Evolutionary conservation across 208 protist species (phyloP).

Genomic region (Trypanosoma lewisi): DNA sequence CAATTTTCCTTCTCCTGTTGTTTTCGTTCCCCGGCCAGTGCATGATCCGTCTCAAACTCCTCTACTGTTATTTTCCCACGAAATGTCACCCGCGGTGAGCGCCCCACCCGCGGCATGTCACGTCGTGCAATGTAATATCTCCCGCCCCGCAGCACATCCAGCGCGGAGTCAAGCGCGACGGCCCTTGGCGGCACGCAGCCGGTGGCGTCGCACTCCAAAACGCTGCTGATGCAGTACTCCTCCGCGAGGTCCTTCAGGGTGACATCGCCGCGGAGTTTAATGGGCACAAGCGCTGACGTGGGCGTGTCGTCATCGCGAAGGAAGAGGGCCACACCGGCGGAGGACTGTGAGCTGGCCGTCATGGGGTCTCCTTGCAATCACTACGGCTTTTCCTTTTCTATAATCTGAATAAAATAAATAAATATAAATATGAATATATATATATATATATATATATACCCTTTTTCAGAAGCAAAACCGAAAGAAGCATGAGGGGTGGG

Average conservation of each 20-base stretch:
- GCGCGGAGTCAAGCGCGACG: conserved; percentile 81
- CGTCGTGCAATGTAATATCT: conserved; percentile 78
- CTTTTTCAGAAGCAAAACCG: too few species aligned
- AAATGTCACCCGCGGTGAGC: conserved; percentile 66
- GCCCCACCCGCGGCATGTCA: conserved; percentile 33
- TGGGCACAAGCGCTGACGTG: conserved; percentile 33
- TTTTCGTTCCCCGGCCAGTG: conserved; percentile 12
- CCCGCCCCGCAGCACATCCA: conserved; percentile 69
- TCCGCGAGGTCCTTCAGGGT: conserved; percentile 71
- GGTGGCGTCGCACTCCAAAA: conserved; percentile 74
- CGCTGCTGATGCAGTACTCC: conserved; percentile 81
- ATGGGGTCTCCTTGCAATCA: too few species aligned
- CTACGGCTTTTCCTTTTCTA: conserved; percentile 6
- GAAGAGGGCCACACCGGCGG: conserved; percentile 35
- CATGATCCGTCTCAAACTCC: conserved; percentile 69
- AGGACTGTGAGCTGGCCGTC: background rate
- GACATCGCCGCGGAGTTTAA: conserved; percentile 49
- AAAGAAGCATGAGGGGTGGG: too few species aligned
- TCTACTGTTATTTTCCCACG: conserved; percentile 75
- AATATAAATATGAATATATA: background rate
- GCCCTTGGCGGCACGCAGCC: conserved; percentile 64
- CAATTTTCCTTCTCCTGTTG: background rate
- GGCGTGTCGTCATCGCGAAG: conserved; percentile 35
- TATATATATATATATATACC: too few species aligned
- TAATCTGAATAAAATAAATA: background rate